Conservation (phyloP, 495 filamentous ascomycete genomes). For the Trichoderma asperelloides region DNA sequence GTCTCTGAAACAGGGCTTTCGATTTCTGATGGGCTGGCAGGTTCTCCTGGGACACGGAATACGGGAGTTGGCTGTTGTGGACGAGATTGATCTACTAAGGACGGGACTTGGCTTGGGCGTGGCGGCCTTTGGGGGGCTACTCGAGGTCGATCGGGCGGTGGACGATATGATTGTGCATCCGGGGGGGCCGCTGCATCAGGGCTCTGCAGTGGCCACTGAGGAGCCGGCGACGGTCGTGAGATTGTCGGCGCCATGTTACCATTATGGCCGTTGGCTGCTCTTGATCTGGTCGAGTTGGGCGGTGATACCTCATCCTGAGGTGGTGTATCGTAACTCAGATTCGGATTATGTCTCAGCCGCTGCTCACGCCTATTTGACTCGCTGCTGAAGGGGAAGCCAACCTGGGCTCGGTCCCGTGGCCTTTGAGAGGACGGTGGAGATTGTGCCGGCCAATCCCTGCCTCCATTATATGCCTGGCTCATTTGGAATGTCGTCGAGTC, state of each 20-base stretch:
- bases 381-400: neutral
- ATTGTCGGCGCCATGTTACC: conserved; percentile 40
- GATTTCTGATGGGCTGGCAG: conserved; percentile 23
- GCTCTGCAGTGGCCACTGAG: conserved; percentile 46
- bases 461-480: conserved; percentile 40
- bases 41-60: conserved; percentile 35
- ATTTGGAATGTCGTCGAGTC: conserved; percentile 29
- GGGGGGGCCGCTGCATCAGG: conserved; percentile 30
- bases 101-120: conserved; percentile 51
- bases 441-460: conserved; percentile 11
- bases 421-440: neutral
- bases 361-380: neutral
- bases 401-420: neutral
- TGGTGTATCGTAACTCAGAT: neutral
- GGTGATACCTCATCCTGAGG: neutral
- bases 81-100: conserved; percentile 40
- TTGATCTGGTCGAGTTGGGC: neutral
- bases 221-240: conserved; percentile 41
- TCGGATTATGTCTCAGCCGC: neutral
- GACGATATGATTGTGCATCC: conserved; percentile 35
- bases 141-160: conserved; percentile 42
- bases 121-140: conserved; percentile 58
- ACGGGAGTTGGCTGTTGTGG: conserved; percentile 40
- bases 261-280: conserved; percentile 18
- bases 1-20: conserved; percentile 48